Base-by-base conservation (phyloP, 495 filamentous ascomycete genomes). In the Xylaria castorea region DNA sequence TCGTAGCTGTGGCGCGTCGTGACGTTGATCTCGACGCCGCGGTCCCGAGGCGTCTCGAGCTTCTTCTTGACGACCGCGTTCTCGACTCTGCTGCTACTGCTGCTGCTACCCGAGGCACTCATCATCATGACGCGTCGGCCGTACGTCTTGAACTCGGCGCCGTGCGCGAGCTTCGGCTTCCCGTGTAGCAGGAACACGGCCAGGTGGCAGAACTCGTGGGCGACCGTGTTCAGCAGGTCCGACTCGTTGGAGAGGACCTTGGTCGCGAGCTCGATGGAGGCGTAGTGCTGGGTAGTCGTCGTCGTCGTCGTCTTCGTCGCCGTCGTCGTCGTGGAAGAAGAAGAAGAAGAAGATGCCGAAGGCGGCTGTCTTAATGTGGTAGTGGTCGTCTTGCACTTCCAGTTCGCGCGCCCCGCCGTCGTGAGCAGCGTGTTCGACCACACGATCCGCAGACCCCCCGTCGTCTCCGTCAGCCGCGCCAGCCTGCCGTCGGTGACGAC, bases 171-270 rank as follows among this genome's bases (percentile, higher is more conserved):
- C 42, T 88, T 88, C 27, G 85, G 86, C 30, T 92, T 82, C 20
- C 89, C 86, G 42, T 86, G 88, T 63, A 98, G 85, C 85, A 98
- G 94, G 80, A 92, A 97, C 76, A 92, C 95, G 40, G 93, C 91
- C 1, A 98, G 85, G 78, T 99, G 96, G 81, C 95, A 98, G 84
- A 94, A 99, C 74, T 99, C 96, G 80, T 99, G 96, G 3, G 95
- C 93, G 27, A 98, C 76, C 0, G 93, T 93, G 80, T 97, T 97
- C 61, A 94, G 84, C 27, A 99, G 86, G 27, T 94, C 90, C 57
- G 93, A 84, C 69, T 92, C 88, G 78, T 91, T 88, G 79, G 91
- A 87, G 66, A 98, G 92, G 61, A 99, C 92, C 71, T 94, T 95
- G 67, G 92, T 89, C 0, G 95, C 92, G 5, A 99, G 88, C 75